Evolutionary conservation across 768 basidiomycete species (phyloP).

Genomic region (Tulasnella sp.): DNA sequence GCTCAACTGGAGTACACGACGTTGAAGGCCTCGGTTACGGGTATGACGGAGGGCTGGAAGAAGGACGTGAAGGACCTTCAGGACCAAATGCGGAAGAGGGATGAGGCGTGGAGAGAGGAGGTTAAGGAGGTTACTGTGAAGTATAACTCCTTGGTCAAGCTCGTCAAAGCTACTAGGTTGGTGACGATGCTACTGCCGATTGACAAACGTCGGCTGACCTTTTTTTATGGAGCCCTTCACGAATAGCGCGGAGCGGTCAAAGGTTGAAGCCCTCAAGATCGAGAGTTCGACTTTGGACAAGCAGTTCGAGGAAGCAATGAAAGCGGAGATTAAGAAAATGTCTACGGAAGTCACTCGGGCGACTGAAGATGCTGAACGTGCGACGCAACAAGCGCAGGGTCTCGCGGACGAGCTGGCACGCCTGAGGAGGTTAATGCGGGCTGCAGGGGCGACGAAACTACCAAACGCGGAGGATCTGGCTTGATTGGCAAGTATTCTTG

Average conservation of each 20-base stretch:
- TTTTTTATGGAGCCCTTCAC: too few species aligned
- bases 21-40: slow-evolving; percentile 69
- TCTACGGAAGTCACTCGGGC: slow-evolving; percentile 46
- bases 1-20: slow-evolving; percentile 79
- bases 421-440: slow-evolving; percentile 65
- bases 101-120: slow-evolving; percentile 64
- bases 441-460: slow-evolving; percentile 25
- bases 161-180: slow-evolving; percentile 59
- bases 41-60: slow-evolving; percentile 69
- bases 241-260: slow-evolving; percentile 23
- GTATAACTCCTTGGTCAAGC: slow-evolving; percentile 46
- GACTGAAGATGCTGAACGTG: slow-evolving; percentile 52
- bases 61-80: slow-evolving; percentile 64
- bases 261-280: slow-evolving; percentile 37
- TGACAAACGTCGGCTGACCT: not conserved
- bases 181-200: slow-evolving; percentile 48
- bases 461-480: not conserved
- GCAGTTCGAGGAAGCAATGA: slow-evolving; percentile 60
- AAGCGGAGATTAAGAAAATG: slow-evolving; percentile 52
- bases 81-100: slow-evolving; percentile 69
- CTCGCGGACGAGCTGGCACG: slow-evolving; percentile 62
- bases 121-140: slow-evolving; percentile 65
- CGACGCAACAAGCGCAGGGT: slow-evolving; percentile 57
- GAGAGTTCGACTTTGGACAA: slow-evolving; percentile 36
- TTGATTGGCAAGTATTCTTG: not conserved